These are phyloP conservation scores for Aspergillus affinis DNA, from an alignment of 495 filamentous ascomycete species.

Conservation along the genomic window DNA sequence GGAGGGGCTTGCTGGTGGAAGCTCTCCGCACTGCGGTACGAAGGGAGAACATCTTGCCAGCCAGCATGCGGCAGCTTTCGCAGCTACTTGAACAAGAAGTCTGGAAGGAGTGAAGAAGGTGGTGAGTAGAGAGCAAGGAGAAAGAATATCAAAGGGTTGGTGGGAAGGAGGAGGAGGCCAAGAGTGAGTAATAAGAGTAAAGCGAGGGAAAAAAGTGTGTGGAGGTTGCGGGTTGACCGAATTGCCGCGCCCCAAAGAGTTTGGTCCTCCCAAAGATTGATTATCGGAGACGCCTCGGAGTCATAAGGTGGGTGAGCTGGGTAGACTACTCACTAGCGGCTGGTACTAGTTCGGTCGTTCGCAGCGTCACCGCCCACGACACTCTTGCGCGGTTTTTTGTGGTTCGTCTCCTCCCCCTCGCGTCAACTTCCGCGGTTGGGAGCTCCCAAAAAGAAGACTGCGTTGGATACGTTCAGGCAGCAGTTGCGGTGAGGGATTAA, in stretches of 20 bases:
- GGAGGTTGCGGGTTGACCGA: conserved; percentile 23
- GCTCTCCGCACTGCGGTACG: conserved; percentile 54
- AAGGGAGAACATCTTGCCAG: conserved; percentile 50
- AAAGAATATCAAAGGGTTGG: conserved; percentile 3
- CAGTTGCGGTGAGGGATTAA: not conserved
- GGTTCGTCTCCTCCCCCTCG: not conserved
- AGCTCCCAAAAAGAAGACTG: not conserved
- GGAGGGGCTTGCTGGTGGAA: conserved; percentile 44
- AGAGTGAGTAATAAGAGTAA: conserved; percentile 20
- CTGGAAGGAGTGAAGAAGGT: conserved; percentile 18
- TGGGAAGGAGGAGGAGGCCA: not conserved
- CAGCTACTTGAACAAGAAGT: conserved; percentile 24
- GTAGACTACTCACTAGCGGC: not conserved
- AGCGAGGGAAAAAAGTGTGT: conserved; percentile 19
- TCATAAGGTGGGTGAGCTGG: not conserved
- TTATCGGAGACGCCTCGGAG: conserved; percentile 31
- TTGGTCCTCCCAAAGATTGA: conserved; percentile 19
- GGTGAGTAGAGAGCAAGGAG: conserved; percentile 13
- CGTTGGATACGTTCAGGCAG: not conserved
- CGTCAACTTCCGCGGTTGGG: not conserved
- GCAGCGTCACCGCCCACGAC: not conserved
- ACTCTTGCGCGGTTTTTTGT: not conserved
- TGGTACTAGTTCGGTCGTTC: not conserved
- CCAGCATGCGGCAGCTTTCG: conserved; percentile 53
- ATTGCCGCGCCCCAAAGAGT: conserved; percentile 19